Evolutionary conservation across 768 basidiomycete genomes (phyloP).

Genomic region (Psilocybe tampanensis): DNA sequence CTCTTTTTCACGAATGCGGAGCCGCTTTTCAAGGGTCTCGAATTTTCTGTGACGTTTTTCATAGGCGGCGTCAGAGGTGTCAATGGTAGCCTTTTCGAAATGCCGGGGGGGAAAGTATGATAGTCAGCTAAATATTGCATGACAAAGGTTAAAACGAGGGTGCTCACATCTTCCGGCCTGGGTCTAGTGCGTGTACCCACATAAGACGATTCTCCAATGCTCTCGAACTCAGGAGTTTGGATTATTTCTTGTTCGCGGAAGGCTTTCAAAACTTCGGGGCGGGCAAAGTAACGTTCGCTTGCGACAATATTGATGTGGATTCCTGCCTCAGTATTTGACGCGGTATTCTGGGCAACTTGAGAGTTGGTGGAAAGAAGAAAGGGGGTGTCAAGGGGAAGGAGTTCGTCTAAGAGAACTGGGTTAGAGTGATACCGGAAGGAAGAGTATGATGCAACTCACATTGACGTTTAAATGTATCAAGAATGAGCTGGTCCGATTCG

Average conservation of each 20-base stretch:
- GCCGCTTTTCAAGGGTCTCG: conserved; percentile 84
- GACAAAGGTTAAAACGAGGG: conserved; percentile 3
- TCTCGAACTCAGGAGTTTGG: conserved; percentile 75
- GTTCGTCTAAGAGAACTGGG: conserved; percentile 51
- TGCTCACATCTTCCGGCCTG: conserved; percentile 71
- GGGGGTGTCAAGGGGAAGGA: conserved; percentile 65
- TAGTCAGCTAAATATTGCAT: conserved; percentile 10
- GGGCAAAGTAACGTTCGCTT: conserved; percentile 77
- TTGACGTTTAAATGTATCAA: conserved; percentile 79
- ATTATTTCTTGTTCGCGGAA: conserved; percentile 72
- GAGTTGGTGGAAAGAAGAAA: conserved; percentile 80
- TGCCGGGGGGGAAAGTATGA: conserved; percentile 9
- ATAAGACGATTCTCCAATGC: conserved; percentile 43
- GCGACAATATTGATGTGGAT: conserved; percentile 57
- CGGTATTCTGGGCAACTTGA: conserved; percentile 45
- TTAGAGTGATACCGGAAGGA: conserved; percentile 13
- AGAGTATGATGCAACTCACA: conserved; percentile 47
- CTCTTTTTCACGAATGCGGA: conserved; percentile 86
- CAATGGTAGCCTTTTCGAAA: conserved; percentile 49
- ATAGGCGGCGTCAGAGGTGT: conserved; percentile 82
- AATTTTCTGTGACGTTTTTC: conserved; percentile 85
- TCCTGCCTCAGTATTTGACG: conserved; percentile 31
- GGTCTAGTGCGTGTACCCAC: conserved; percentile 75
- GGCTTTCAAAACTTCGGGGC: conserved; percentile 72
- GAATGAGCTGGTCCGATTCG: conserved; percentile 81